Percentiles rank a stretch among this genome's conserved stretches.
These are phyloP conservation scores for Xerocomellus chrysenteron DNA, from an alignment of 768 basidiomycete species.

Conservation along the genomic window DNA sequence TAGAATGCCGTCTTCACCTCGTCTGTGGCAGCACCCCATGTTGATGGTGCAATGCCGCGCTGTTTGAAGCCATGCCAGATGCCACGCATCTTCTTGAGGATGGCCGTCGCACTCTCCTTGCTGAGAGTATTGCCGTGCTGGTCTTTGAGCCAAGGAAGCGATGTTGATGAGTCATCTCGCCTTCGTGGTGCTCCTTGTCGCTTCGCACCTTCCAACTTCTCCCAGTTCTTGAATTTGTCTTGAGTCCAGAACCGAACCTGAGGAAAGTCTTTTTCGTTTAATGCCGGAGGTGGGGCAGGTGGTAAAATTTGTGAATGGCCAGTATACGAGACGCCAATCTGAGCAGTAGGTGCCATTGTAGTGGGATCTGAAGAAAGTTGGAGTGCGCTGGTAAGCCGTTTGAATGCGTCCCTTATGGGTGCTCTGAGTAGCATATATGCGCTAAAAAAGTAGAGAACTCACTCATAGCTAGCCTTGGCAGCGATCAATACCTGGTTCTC, in stretches of 20 bases:
- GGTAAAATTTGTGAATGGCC: too few species aligned
- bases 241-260: too few species aligned
- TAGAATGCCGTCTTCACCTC: neutral
- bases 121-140: neutral
- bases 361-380: too few species aligned
- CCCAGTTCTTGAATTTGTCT: neutral
- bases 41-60: neutral
- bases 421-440: too few species aligned
- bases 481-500: neutral
- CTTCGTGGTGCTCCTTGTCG: neutral
- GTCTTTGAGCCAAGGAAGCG: neutral
- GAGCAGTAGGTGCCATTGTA: too few species aligned
- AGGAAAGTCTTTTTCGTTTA: too few species aligned
- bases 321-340: too few species aligned
- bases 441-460: too few species aligned
- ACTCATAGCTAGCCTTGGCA: neutral
- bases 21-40: neutral
- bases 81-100: neutral
- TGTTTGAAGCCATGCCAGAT: neutral
- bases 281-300: too few species aligned
- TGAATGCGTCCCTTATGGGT: too few species aligned
- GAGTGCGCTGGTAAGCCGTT: too few species aligned
- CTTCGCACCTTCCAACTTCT: neutral
- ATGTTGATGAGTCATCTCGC: neutral
- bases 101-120: neutral